phyloP scores from a whole-genome alignment of 257 asterid species.

The Cruciata laevipes region DNA sequence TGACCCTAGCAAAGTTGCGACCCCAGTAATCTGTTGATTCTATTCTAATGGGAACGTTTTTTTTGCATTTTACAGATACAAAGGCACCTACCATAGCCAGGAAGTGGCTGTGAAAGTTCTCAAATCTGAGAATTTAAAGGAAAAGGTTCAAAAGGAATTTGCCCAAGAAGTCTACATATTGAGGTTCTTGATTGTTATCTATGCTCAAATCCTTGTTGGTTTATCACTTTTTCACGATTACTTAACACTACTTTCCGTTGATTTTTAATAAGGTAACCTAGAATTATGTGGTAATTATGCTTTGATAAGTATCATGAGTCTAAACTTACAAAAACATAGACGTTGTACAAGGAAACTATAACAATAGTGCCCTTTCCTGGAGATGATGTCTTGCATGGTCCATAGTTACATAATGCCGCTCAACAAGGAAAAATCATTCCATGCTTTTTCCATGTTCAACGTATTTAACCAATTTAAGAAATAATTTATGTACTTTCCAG shows the following conservation, averaged over 20 bases:
- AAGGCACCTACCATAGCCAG: constrained; percentile 58
- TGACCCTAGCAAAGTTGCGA: too few species aligned
- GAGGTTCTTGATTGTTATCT: constrained; percentile 35
- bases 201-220: neutral
- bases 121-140: constrained; percentile 41
- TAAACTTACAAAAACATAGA: neutral
- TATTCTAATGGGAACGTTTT: constrained; percentile 8
- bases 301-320: neutral
- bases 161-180: constrained; percentile 80
- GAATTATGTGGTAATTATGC: neutral
- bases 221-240: neutral
- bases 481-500: constrained; percentile 32
- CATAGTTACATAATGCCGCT: neutral
- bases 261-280: neutral
- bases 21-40: too few species aligned
- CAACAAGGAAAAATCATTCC: constrained; percentile 1
- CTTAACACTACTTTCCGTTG: neutral
- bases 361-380: neutral
- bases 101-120: constrained; percentile 85
- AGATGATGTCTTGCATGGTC: neutral
- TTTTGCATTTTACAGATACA: constrained; percentile 48
- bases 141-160: constrained; percentile 56
- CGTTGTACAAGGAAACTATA: neutral
- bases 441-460: neutral
- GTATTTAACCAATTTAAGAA: neutral